Base-by-base conservation (phyloP, 2,329 filamentous ascomycete species). In the Escovopsis sp. region DNA sequence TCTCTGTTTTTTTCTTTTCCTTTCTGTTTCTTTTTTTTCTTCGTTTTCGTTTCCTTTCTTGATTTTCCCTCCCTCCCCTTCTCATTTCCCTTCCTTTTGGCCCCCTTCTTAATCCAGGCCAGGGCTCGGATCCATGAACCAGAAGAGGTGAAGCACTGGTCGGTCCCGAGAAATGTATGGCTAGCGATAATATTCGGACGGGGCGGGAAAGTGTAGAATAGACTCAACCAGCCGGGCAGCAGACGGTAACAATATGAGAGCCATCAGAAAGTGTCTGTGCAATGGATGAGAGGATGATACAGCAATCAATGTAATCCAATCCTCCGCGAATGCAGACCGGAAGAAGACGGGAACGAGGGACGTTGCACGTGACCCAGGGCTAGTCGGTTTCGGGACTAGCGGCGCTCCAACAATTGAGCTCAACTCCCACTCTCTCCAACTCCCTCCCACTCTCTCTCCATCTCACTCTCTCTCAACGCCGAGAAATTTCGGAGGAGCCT, bases 401-500 rank as follows among this genome's bases (percentile, higher is more conserved):
- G 45, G 45, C 6, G n/a, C 47, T 56, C 55, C 62, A 64, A 65
- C 60, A 62, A 59, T 53, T 50, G 53, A 59, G 55, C 60, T 61
- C 59, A 60, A 62, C n/a, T n/a, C n/a, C n/a, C n/a, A n/a, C n/a
- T n/a, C n/a, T n/a, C n/a, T n/a, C n/a, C n/a, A n/a, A n/a, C n/a
- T n/a, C n/a, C n/a, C n/a, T n/a, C n/a, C n/a, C n/a, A n/a, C n/a
- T n/a, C n/a, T n/a, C n/a, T n/a, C n/a, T n/a, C n/a, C n/a, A n/a
- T n/a, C n/a, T n/a, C n/a, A n/a, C 26, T 5, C 6, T 5, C 57
- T 54, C 61, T 59, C 61, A 63, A 63, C 61, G 58, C 58, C 56
- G 60, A 59, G 59, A 66, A 65, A 62, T 66, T 63, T 65, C 59
- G 61, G 57, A 63, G 60, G 59, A 60, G 51, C 54, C 44, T 33